phyloP scores from a whole-genome alignment of 352 stramenopile species.

The Pythium aristosporum region DNA sequence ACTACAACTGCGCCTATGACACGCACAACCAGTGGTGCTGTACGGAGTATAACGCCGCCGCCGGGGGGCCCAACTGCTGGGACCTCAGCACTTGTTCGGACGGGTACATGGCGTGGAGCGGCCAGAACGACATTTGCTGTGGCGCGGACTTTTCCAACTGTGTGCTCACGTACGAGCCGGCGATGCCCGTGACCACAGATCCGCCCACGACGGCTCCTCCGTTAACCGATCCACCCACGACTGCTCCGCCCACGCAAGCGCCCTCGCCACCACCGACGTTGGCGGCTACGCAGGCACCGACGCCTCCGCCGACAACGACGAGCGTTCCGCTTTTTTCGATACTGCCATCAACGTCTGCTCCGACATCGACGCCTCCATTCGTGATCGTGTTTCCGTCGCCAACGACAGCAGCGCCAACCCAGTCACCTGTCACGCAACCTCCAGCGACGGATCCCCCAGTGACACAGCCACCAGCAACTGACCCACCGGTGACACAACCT shows the following conservation, averaged over 20 bases:
- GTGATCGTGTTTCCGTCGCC: constrained; percentile 15
- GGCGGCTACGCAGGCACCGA: not conserved
- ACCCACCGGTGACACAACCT: not conserved
- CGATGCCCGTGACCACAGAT: constrained; percentile 24
- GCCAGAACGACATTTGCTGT: constrained; percentile 60
- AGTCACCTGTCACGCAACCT: not conserved
- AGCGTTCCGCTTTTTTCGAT: not conserved
- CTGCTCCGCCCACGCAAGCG: not conserved
- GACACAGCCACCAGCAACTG: not conserved
- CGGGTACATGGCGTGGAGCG: constrained; percentile 34
- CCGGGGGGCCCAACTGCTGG: constrained; percentile 39
- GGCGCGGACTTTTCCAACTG: constrained; percentile 29
- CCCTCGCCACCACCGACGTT: constrained; percentile 13
- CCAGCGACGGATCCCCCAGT: not conserved
- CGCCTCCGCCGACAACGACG: not conserved
- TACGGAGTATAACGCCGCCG: constrained; percentile 31
- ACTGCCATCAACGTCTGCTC: not conserved
- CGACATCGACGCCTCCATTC: constrained; percentile 7
- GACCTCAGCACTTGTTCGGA: constrained; percentile 34
- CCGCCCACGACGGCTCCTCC: too few relatives aligned
- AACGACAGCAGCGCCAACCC: not conserved
- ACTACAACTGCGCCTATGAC: constrained; percentile 43
- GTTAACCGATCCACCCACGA: too few relatives aligned
- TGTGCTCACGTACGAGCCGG: constrained; percentile 34
- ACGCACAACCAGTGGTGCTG: constrained; percentile 44